phyloP scores from a whole-genome alignment of 148 eudicot species.

The Rhododendron vialii region DNA sequence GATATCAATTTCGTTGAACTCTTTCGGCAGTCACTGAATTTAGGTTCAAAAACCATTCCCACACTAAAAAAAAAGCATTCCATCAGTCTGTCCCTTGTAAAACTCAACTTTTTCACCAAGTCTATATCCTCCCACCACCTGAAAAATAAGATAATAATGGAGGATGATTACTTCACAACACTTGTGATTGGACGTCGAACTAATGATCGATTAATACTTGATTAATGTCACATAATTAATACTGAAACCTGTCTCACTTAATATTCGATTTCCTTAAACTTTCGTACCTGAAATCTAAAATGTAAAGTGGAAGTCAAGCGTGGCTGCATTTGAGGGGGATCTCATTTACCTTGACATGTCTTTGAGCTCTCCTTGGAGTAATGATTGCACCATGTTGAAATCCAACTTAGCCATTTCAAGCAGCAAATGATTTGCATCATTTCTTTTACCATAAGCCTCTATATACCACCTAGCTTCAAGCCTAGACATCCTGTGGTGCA shows the following conservation, averaged over 20 bases:
- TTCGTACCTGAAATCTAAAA: neutral
- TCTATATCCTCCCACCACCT: conserved; percentile 19
- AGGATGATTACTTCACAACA: neutral
- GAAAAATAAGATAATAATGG: neutral
- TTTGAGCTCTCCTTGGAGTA: conserved; percentile 15
- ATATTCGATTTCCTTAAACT: too few species aligned
- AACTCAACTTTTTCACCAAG: conserved; percentile 9
- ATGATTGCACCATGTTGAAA: conserved; percentile 16
- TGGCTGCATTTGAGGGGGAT: neutral
- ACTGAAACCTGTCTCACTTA: too few species aligned
- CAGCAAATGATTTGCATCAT: neutral
- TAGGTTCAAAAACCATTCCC: conserved; percentile 13
- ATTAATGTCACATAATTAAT: too few species aligned
- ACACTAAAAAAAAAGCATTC: conserved; percentile 10
- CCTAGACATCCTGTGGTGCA: too few species aligned
- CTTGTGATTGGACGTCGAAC: too few species aligned
- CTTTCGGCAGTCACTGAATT: conserved; percentile 13
- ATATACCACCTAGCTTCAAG: too few species aligned
- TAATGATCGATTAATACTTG: too few species aligned
- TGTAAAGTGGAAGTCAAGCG: too few species aligned
- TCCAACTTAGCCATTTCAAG: conserved; percentile 23
- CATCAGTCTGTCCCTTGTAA: conserved; percentile 12
- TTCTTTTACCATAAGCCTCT: neutral
- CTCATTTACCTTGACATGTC: conserved; percentile 19
- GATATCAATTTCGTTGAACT: conserved; percentile 7